Base-by-base conservation (phyloP, 768 basidiomycete species). In the Hortiboletus flavorubellus region DNA sequence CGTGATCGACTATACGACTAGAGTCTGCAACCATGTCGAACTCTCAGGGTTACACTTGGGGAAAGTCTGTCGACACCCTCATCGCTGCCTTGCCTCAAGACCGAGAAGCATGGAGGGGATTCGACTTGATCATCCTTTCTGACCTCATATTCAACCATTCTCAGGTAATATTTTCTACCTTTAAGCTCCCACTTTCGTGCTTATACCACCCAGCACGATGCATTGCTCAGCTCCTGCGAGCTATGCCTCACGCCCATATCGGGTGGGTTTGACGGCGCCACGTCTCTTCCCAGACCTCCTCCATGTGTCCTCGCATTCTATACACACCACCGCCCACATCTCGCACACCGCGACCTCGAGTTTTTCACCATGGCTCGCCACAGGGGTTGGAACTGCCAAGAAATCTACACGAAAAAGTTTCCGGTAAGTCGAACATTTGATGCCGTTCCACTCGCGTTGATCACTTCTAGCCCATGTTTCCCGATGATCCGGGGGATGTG, bases 111-210 rank as follows among this genome's bases (percentile, higher is more conserved):
- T 58, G 55, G 35, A 58, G 61, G 3, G 71, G 73, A 31, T 98
- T 91, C 64, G 85, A 96, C 63, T 65, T 96, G 21, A 79, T 98
- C 51, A 85, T 98, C 56, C 77, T 98, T 53, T 95, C 93, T 2
- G 95, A 98, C 72, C 82, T 98, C 34, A 82, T 98, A 34, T 97
- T 96, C 72, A 97, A 95, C 62, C 94, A 96, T 62, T 93, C 93
- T 1, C 92, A 95, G 76, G 92, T 88, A 58, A 39, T 35, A 75
- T 54, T 11, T 29, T 38, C 3, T 2, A 21, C 30, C 23, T 29
- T 41, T 48, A 16, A 4, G 16, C 16, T 33, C 49, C 45, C 59
- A 18, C 8, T 30, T 42, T 10, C n/a, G 23, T 48, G 31, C 44
- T 56, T 52, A 56, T 33, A 29, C 14, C 41, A 29, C 38, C 29